Conservation (phyloP, 2,329 filamentous ascomycete species). For the Colletotrichum australisinense region DNA sequence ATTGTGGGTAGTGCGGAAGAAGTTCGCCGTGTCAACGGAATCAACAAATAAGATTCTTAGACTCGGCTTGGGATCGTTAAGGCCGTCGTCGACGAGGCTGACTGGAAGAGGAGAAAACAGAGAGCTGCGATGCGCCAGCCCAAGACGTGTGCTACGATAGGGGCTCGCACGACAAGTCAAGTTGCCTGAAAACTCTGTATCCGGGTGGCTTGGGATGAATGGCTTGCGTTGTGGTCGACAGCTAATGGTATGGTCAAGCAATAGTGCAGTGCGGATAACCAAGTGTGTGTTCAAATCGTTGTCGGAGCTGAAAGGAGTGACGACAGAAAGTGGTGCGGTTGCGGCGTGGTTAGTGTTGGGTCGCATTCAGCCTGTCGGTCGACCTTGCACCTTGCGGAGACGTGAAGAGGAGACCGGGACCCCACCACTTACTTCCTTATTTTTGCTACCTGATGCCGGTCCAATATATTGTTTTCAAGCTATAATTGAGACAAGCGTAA, state of each 20-base stretch:
- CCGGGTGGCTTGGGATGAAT: neutral
- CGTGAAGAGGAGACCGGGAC: neutral
- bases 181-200: neutral
- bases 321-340: neutral
- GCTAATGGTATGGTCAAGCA: neutral
- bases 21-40: neutral
- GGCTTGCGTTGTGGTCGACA: neutral
- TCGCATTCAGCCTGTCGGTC: neutral
- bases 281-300: neutral
- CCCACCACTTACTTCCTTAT: too few species aligned
- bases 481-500: too few species aligned
- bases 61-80: neutral
- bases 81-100: neutral
- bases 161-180: neutral
- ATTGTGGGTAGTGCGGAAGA: neutral
- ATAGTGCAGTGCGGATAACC: neutral
- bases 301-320: conserved; percentile 1
- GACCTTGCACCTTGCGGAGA: neutral
- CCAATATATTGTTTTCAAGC: too few species aligned
- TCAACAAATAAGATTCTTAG: neutral
- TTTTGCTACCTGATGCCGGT: too few species aligned
- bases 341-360: conserved; percentile 3
- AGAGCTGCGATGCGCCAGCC: neutral
- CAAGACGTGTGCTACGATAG: neutral
- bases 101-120: neutral